Base-by-base conservation (phyloP, 306 rosid species). In the Benincasa hispida region DNA sequence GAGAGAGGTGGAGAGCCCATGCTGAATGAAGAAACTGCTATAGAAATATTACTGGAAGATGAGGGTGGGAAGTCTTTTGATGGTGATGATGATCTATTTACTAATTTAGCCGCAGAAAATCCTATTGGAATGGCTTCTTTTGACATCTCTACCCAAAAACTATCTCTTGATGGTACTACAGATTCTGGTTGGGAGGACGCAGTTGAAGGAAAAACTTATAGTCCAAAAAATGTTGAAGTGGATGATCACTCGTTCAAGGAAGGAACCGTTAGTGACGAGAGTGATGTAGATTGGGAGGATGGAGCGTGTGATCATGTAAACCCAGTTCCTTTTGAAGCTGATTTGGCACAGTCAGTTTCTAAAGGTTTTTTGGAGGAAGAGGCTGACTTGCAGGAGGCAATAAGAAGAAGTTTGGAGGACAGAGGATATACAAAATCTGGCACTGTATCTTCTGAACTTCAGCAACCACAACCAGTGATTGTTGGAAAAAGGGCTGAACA, bases 271-370 rank as follows among this genome's bases (percentile, higher is more conserved):
- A 81, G 78, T 83, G 87, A 83, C 78, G 97, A 83, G 34, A 85
- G 85, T 84, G 97, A 88, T 48, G 88, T 88, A 70, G 97, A 93
- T 60, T 91, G 97, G 94, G 97, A 90, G 86, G 96, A 91, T 72
- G 92, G 90, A 81, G 84, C 80, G 80, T 82, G 83, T 83, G 88
- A 73, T 80, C 75, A 69, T 74, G 82, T 81, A 80, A 86, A 57
- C 61, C 81, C 90, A 50, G 42, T 76, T 32, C 24, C 65, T n/a
- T 47, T 50, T 72, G 84, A 63, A 25, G n/a, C 35, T 66, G 84
- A 86, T 72, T 63, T 81, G 22, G 85, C 42, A 48, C 84, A 76
- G 82, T 28, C 60, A 69, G 75, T 78, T 83, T 90, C 96, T 57
- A 90, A 72, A 84, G 97, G 97, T 65, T 15, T 17, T 76, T 62